Evolutionary conservation across 1,139 yeast genomes (phyloP), one percentile per base, ranked within the genome.

Genomic region (Candida sp.): DNA sequence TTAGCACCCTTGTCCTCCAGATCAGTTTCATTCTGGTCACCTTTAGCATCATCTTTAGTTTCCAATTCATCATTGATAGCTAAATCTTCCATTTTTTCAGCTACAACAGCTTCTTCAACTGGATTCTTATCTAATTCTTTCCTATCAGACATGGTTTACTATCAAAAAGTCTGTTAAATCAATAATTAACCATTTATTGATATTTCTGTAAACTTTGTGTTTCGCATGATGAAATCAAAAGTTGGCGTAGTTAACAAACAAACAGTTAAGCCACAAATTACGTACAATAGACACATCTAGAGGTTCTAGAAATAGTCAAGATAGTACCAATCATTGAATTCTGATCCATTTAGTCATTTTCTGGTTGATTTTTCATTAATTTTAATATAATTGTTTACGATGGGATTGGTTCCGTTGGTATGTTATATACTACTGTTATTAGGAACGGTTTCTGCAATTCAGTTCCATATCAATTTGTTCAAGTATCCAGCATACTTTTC

Each of bases 401-500:
- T 65, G 71, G 66, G 73, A 73, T n/a, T 64, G 2, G 54, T 58
- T 3, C 57, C 66, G 25, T 47, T 59, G 3, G 25, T 63, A 29
- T 57, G 70, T 52, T 70, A 69, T 48, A 37, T 54, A 5, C 43
- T 62, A 8, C 60, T 68, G 5, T 56, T 71, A 22, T 49, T 57
- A 11, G 48, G 66, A 43, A 61, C 73, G 11, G 44, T 72, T 12
- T 51, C 62, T 42, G 75, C 75, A 33, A 64, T 70, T 39, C 71
- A 60, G 43, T 60, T 57, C 48, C 68, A 72, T 47, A 67, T 73
- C 35, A 66, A 68, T 42, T 46, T 73, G n/a, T 61, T 61, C 52
- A 56, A 55, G 40, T 67, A 66, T 45, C 76, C 77, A 21, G 30
- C 56, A 4, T 69, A 64, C 45, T 55, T 68, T 37, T 60, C 58